Evolutionary conservation across 805 yeast species (phyloP).

Genomic region (Saturnispora serradocipensis): DNA sequence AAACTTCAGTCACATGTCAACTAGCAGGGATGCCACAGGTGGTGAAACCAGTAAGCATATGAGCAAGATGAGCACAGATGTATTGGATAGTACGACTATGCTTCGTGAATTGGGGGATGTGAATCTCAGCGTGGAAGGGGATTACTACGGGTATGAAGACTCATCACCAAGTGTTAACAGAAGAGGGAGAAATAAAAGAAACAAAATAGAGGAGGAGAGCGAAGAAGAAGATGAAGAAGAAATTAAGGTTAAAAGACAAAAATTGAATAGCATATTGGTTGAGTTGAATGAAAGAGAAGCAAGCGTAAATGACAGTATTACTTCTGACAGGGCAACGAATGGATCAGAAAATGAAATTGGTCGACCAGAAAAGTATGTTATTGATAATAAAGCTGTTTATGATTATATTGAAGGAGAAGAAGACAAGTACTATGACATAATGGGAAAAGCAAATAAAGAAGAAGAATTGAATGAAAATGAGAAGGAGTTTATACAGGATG

Average conservation of each 20-base stretch:
- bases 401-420: slow-evolving; percentile 12
- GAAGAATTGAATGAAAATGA: slow-evolving; percentile 13
- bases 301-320: background rate
- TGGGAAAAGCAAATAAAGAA: slow-evolving; percentile 6
- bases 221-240: background rate
- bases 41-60: slow-evolving; percentile 3
- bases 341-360: slow-evolving; percentile 5
- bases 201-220: no score
- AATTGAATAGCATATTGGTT: background rate
- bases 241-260: background rate
- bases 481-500: slow-evolving; percentile 12
- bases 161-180: slow-evolving; percentile 5
- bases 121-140: slow-evolving; percentile 2
- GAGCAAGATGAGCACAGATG: background rate
- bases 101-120: background rate
- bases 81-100: background rate
- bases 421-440: slow-evolving; percentile 9
- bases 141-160: background rate
- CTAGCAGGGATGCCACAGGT: slow-evolving; percentile 3
- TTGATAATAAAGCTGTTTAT: slow-evolving; percentile 13
- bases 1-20: slow-evolving; percentile 1
- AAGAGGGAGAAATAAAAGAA: background rate
- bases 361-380: slow-evolving; percentile 12
- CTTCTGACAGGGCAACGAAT: slow-evolving; percentile 5
- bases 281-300: background rate